Evolutionary conservation across 768 basidiomycete species (phyloP), one percentile per base, ranked within the genome.

Genomic region (Trametes coccinea): DNA sequence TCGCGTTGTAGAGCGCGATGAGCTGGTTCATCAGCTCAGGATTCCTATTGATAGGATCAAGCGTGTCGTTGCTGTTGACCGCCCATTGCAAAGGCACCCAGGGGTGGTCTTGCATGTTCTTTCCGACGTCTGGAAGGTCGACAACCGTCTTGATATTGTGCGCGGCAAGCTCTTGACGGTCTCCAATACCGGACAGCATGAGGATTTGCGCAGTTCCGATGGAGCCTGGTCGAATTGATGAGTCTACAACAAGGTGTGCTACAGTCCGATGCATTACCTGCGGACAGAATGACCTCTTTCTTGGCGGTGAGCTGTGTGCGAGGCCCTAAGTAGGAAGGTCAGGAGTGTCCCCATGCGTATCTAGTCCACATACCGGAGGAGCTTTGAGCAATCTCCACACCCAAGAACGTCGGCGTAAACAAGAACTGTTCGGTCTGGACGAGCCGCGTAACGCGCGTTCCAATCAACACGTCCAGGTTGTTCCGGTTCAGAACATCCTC

Each of bases 111-210:
- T 55, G 44, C 27, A 75, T 56, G 58, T 75, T 61, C 53, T 68
- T 62, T 6, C 74, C 74, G 17, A 75, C 72, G 6, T 64, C 67
- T 1, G 72, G 70, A 29, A 68, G 60, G 54, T 72, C 55, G 8
- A 67, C 53, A 16, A 71, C 17, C 14, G 64, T 16, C 10, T 34
- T 8, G 46, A 75, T 67, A 1, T 63, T 66, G 40, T 70, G 53
- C 16, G 58, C n/a, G 10, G 49, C 8, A 46, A 75, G 69, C 7
- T 63, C 30, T 5, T 45, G 27, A 2, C 49, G 14, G 22, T 67
- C 59, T 2, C 74, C 74, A 47, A 75, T 69, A 5, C 74, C 74
- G 7, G 71, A 72, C 40, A 72, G 66, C 50, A 70, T 47, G 29
- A 75, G 61, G 1, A 75, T 49, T 29, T 74, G 64, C 2, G 68